phyloP scores from a whole-genome alignment of 495 filamentous ascomycete genomes.

The Xylaria acuta region DNA sequence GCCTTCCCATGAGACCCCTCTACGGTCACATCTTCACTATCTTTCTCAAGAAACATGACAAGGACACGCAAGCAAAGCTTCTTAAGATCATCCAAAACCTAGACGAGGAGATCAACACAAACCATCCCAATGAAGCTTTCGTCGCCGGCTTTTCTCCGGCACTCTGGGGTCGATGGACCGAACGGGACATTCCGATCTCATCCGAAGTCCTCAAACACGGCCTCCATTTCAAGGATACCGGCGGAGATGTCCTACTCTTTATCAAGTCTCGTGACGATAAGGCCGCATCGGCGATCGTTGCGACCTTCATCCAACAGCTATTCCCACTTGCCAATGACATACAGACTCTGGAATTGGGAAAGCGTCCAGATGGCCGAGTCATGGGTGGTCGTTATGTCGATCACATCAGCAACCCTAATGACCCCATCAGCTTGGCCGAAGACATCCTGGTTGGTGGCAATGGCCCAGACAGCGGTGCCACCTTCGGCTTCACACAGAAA shows the following conservation, averaged over 20 bases:
- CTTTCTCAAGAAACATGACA: slow-evolving; percentile 21
- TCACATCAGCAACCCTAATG: slow-evolving; percentile 31
- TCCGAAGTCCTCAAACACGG: slow-evolving; percentile 22
- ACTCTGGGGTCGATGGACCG: slow-evolving; percentile 25
- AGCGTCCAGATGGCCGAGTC: slow-evolving; percentile 24
- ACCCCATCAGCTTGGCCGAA: slow-evolving; percentile 29
- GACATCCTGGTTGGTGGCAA: slow-evolving; percentile 20
- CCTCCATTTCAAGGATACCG: slow-evolving; percentile 27
- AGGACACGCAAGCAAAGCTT: slow-evolving; percentile 15
- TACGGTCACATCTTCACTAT: slow-evolving; percentile 28
- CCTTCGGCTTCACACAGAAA: slow-evolving; percentile 27
- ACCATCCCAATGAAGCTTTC: slow-evolving; percentile 16
- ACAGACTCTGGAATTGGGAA: slow-evolving; percentile 18
- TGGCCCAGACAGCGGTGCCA: slow-evolving; percentile 11
- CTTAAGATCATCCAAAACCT: slow-evolving; percentile 22
- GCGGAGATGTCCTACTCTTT: slow-evolving; percentile 26
- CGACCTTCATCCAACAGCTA: slow-evolving; percentile 13
- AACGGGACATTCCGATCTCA: slow-evolving; percentile 21
- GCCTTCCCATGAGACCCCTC: slow-evolving; percentile 26
- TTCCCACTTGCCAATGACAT: slow-evolving; percentile 15
- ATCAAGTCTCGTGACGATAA: slow-evolving; percentile 19
- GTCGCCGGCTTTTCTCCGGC: slow-evolving; percentile 23
- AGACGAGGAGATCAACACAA: slow-evolving; percentile 17
- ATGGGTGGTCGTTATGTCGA: slow-evolving; percentile 28
- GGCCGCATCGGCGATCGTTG: slow-evolving; percentile 9